Evolutionary conservation across 2,329 filamentous ascomycete species (phyloP).

Genomic region (Fusarium torulosum): DNA sequence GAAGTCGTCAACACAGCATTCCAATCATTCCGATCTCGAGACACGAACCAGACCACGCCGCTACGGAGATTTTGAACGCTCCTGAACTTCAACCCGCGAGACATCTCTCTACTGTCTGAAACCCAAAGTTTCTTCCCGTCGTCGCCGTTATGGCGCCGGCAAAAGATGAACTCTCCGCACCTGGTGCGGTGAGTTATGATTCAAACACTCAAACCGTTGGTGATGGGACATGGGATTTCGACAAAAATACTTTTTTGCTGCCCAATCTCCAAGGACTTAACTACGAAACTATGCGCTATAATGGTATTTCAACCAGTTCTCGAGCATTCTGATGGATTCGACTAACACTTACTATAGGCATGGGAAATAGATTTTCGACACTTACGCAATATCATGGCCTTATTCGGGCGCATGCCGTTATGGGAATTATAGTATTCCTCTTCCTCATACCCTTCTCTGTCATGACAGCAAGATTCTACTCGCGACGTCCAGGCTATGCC

Average conservation of each 20-base stretch:
- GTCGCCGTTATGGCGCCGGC: conserved; percentile 71
- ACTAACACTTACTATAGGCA: conserved; percentile 64
- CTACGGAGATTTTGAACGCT: not conserved
- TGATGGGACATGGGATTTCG: conserved; percentile 86
- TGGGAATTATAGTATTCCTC: conserved; percentile 80
- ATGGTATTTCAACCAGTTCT: conserved; percentile 66
- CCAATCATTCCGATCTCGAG: conserved; percentile 33
- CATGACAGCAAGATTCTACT: conserved; percentile 78
- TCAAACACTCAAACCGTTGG: conserved; percentile 82
- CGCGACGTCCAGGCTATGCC: conserved; percentile 69
- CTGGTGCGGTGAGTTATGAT: conserved; percentile 79
- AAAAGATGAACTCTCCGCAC: conserved; percentile 72
- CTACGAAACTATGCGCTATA: conserved; percentile 86
- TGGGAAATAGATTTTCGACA: conserved; percentile 82
- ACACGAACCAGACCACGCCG: conserved; percentile 11
- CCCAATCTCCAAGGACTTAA: conserved; percentile 82
- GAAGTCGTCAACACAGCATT: conserved; percentile 30
- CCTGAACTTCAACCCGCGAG: conserved; percentile 9
- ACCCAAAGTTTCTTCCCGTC: conserved; percentile 46
- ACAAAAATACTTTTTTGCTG: conserved; percentile 80
- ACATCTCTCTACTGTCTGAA: conserved; percentile 38
- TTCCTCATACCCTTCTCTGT: conserved; percentile 80
- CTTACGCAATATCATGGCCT: conserved; percentile 77
- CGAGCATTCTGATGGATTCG: not conserved
- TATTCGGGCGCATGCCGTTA: conserved; percentile 77